These are phyloP conservation scores for Orbilia blumenaviensis DNA, from an alignment of 2,329 filamentous ascomycete species.

Conservation along the genomic window DNA sequence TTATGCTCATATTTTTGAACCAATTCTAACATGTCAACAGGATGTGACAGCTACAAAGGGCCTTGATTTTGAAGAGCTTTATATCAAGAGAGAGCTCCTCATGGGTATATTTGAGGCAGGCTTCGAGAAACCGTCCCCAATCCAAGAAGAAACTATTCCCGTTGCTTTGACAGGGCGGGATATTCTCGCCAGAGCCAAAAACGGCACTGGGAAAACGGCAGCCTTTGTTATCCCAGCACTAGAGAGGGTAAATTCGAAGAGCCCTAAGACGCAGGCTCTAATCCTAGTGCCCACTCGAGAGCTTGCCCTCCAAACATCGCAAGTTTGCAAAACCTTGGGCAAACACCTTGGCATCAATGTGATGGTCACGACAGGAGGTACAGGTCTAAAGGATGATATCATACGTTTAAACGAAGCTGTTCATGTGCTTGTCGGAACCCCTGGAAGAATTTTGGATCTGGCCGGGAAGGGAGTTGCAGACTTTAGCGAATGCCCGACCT, in stretches of 20 bases:
- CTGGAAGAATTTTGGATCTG: slow-evolving; percentile 92
- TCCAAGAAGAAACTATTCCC: slow-evolving; percentile 98
- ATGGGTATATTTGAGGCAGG: slow-evolving; percentile 99
- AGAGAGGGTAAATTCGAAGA: slow-evolving; percentile 95
- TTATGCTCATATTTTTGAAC: neutral
- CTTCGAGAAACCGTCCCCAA: slow-evolving; percentile 97
- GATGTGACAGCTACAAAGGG: slow-evolving; percentile 99
- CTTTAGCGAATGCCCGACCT: slow-evolving; percentile 93
- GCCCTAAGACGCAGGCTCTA: slow-evolving; percentile 93
- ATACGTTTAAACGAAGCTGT: slow-evolving; percentile 92
- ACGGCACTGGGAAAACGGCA: slow-evolving; percentile 97
- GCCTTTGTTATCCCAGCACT: slow-evolving; percentile 96
- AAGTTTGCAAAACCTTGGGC: slow-evolving; percentile 97
- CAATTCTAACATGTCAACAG: slow-evolving; percentile 63
- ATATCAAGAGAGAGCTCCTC: slow-evolving; percentile 90
- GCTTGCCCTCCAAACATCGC: slow-evolving; percentile 95
- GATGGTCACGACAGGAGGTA: slow-evolving; percentile 98
- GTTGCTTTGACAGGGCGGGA: slow-evolving; percentile 95
- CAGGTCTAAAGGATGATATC: slow-evolving; percentile 93
- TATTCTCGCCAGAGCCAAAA: slow-evolving; percentile 95
- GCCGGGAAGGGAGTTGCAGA: slow-evolving; percentile 97
- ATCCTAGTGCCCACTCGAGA: slow-evolving; percentile 97
- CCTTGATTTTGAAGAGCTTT: slow-evolving; percentile 96
- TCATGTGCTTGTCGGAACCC: slow-evolving; percentile 97
- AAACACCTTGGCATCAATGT: slow-evolving; percentile 98